Evolutionary conservation across 805 yeast species (phyloP).

Genomic region (Wickerhamomyces kurtzmanii): DNA sequence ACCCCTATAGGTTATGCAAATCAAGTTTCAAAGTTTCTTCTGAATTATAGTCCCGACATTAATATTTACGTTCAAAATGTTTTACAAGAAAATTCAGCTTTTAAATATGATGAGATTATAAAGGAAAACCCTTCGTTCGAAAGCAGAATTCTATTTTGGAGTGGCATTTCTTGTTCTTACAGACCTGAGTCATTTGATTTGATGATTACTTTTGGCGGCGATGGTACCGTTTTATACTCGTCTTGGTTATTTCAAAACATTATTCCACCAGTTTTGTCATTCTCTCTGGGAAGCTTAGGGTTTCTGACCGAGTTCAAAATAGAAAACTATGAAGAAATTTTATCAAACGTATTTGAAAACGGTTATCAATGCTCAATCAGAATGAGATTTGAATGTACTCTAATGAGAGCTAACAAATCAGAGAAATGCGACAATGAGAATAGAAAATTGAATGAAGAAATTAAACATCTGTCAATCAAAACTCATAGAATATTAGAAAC

Average conservation of each 20-base stretch:
- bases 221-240: conserved; percentile 60
- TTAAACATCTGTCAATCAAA: conserved; percentile 9
- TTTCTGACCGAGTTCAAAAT: conserved; percentile 49
- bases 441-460: conserved; percentile 14
- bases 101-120: conserved; percentile 5
- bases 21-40: conserved; percentile 10
- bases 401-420: conserved; percentile 23
- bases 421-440: conserved; percentile 6
- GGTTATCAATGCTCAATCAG: conserved; percentile 39
- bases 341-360: conserved; percentile 24
- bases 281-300: conserved; percentile 59
- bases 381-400: conserved; percentile 41
- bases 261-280: conserved; percentile 60
- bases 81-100: conserved; percentile 4
- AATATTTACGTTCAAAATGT: conserved; percentile 13
- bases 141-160: conserved; percentile 14
- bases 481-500: conserved; percentile 21
- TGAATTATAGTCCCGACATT: conserved; percentile 10
- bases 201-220: conserved; percentile 61
- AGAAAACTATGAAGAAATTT: conserved; percentile 21
- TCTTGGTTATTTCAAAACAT: conserved; percentile 47
- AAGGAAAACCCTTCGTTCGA: conserved; percentile 3
- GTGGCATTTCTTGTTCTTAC: conserved; percentile 13
- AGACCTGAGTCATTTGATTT: conserved; percentile 36
- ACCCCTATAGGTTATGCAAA: conserved; percentile 20